Evolutionary conservation across 768 basidiomycete species (phyloP).

Genomic region (Leccinum truebloodii): DNA sequence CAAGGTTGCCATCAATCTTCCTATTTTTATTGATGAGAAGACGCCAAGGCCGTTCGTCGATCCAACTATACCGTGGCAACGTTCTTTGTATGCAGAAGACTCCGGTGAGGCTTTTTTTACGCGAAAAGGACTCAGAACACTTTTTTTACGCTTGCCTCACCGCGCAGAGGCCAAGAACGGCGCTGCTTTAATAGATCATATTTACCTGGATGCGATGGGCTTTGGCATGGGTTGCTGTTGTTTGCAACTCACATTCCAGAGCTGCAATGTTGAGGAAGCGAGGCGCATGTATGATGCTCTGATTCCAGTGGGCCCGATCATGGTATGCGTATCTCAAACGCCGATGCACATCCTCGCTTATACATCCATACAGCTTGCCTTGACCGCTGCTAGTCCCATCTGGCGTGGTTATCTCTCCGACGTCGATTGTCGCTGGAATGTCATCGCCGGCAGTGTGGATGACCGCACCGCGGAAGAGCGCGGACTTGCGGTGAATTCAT

Average conservation of each 20-base stretch:
- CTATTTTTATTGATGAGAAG: conserved; percentile 83
- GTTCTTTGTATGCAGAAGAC: conserved; percentile 83
- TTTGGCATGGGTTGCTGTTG: conserved; percentile 99
- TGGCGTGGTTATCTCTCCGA: conserved; percentile 96
- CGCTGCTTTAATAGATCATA: conserved; percentile 85
- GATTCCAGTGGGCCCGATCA: conserved; percentile 91
- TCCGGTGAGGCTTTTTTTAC: conserved; percentile 50
- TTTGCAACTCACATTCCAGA: conserved; percentile 96
- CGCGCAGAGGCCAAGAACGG: conserved; percentile 81
- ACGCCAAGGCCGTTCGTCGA: conserved; percentile 92
- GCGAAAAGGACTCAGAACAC: conserved; percentile 7
- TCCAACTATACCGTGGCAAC: conserved; percentile 87
- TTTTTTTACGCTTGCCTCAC: conserved; percentile 6
- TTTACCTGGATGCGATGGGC: conserved; percentile 99
- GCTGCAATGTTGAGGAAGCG: conserved; percentile 91
- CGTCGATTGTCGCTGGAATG: conserved; percentile 98
- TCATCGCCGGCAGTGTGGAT: conserved; percentile 97
- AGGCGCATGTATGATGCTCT: conserved; percentile 94
- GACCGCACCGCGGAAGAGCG: conserved; percentile 96
- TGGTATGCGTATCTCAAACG: conserved; percentile 52
- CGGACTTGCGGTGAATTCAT: conserved; percentile 64
- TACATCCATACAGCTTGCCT: conserved; percentile 66
- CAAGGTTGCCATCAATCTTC: conserved; percentile 94
- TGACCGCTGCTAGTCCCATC: conserved; percentile 92
- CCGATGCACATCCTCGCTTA: conserved; percentile 3